Evolutionary conservation across 495 filamentous ascomycete species (phyloP).

Genomic region (Chaetomium cochliodes): DNA sequence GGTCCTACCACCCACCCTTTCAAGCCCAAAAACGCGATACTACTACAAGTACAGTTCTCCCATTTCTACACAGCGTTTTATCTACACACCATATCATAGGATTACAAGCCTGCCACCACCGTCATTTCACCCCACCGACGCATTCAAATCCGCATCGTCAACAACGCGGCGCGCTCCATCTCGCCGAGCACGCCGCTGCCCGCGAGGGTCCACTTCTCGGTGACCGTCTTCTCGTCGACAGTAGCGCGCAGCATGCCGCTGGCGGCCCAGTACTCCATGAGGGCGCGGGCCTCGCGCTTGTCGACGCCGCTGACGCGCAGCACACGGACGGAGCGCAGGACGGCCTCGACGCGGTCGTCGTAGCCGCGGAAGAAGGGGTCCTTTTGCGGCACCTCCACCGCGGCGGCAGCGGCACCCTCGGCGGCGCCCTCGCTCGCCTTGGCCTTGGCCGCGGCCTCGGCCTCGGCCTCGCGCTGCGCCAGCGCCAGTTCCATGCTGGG

Average conservation of each 20-base stretch:
- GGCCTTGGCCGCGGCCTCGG: slow-evolving; percentile 4
- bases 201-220: slow-evolving; percentile 81
- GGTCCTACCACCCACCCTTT: background rate
- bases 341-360: slow-evolving; percentile 66
- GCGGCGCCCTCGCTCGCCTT: slow-evolving; percentile 20
- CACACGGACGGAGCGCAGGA: slow-evolving; percentile 52
- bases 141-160: slow-evolving; percentile 44
- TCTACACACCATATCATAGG: slow-evolving; percentile 7
- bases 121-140: no score
- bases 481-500: slow-evolving; percentile 67
- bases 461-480: slow-evolving; percentile 48
- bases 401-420: no score
- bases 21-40: background rate
- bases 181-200: slow-evolving; percentile 82
- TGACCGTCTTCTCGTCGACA: slow-evolving; percentile 70
- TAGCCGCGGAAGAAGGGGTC: slow-evolving; percentile 63
- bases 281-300: slow-evolving; percentile 69
- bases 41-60: slow-evolving; percentile 23
- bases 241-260: slow-evolving; percentile 73
- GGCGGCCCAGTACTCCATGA: slow-evolving; percentile 91
- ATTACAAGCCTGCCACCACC: slow-evolving; percentile 8
- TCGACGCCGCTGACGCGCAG: slow-evolving; percentile 62
- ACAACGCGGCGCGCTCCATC: slow-evolving; percentile 63
- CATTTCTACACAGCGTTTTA: slow-evolving; percentile 5
- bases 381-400: slow-evolving; percentile 53